Base-by-base conservation (phyloP, 768 basidiomycete species). In the Rubroboletus pulcherrimus region DNA sequence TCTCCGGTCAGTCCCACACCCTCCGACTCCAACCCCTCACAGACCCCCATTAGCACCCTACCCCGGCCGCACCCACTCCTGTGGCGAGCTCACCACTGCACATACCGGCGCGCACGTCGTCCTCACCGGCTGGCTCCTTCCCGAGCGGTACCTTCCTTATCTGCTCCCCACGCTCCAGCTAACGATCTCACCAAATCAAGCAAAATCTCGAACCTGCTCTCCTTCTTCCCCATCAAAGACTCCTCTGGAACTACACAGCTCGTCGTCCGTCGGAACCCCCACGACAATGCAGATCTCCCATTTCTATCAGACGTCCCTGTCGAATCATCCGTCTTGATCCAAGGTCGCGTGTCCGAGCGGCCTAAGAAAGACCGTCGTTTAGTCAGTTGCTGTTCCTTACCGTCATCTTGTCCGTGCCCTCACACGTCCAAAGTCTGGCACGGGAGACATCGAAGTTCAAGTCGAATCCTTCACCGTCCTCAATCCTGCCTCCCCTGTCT, bases 161-260 rank as follows among this genome's bases (percentile, higher is more conserved):
- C 53, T 30, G 33, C 48, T 61, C 67, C 67, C 71, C 69, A 66
- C 65, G 56, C 53, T 40, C 55, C 65, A 61, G 61, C 72, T 77
- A 62, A 78, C 64, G 65, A 34, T 39, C 67, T 63, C 64, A 64
- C 67, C 60, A 57, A 63, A 66, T 66, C 47, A 75, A 93, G 91
- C 33, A 86, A 86, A 71, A 78, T 86, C 17, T 77, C 76, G 52
- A 86, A 83, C 71, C 73, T 71, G 49, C 74, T 93, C 63, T 89
- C 89, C 54, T 98, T 98, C 77, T 92, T 89, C 75, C 86, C 86
- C 33, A 80, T 97, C 68, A 88, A 83, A 65, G 93, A 95, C 71
- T 78, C 85, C 41, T 79, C 79, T 60, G 90, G 91, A 35, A 82
- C 79, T 0, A 82, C 87, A 3, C 94, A 98, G 72, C 85, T 98